Percentiles rank a stretch among this genome's conserved stretches.
phyloP scores from a whole-genome alignment of 768 basidiomycete genomes.

The Hericium coralloides region DNA sequence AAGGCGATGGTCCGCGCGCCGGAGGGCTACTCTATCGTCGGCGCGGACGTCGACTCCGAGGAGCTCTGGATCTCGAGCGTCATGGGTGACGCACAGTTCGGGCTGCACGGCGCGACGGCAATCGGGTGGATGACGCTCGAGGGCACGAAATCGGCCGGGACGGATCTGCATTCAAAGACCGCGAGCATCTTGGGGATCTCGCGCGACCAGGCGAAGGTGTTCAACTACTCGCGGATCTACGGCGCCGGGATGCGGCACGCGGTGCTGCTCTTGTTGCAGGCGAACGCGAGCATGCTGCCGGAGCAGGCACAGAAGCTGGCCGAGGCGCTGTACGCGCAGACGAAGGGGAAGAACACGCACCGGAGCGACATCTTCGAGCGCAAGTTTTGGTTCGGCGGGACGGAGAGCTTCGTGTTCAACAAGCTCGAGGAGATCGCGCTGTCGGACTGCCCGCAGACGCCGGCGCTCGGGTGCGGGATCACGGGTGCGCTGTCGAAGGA shows the following conservation, averaged over 20 bases:
- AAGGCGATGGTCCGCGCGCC: slow-evolving; percentile 98
- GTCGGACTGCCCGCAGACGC: slow-evolving; percentile 80
- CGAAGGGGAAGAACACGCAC: slow-evolving; percentile 87
- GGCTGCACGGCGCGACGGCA: slow-evolving; percentile 90
- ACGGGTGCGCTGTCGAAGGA: slow-evolving; percentile 90
- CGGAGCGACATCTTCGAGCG: slow-evolving; percentile 63
- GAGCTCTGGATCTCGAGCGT: slow-evolving; percentile 98
- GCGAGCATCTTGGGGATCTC: slow-evolving; percentile 89
- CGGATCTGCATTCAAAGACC: slow-evolving; percentile 95
- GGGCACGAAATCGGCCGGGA: slow-evolving; percentile 89
- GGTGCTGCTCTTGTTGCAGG: slow-evolving; percentile 75
- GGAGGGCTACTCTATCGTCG: slow-evolving; percentile 87
- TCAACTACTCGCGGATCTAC: slow-evolving; percentile 98
- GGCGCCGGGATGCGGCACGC: slow-evolving; percentile 98
- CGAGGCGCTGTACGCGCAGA: slow-evolving; percentile 79
- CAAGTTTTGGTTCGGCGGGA: slow-evolving; percentile 95
- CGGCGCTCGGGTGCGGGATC: slow-evolving; percentile 89
- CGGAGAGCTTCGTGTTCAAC: slow-evolving; percentile 96
- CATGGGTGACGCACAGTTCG: slow-evolving; percentile 98
- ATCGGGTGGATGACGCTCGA: slow-evolving; percentile 99
- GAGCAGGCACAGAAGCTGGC: slow-evolving; percentile 77
- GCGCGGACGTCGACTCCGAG: slow-evolving; percentile 97
- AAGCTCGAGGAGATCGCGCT: slow-evolving; percentile 92
- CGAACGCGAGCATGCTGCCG: slow-evolving; percentile 68
- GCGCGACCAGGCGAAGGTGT: slow-evolving; percentile 92